Percentiles rank a stretch among this genome's conserved stretches.
These are phyloP conservation scores for Lichtheimia ornata DNA, from an alignment of 371 early-diverging fungal species.

Conservation along the genomic window DNA sequence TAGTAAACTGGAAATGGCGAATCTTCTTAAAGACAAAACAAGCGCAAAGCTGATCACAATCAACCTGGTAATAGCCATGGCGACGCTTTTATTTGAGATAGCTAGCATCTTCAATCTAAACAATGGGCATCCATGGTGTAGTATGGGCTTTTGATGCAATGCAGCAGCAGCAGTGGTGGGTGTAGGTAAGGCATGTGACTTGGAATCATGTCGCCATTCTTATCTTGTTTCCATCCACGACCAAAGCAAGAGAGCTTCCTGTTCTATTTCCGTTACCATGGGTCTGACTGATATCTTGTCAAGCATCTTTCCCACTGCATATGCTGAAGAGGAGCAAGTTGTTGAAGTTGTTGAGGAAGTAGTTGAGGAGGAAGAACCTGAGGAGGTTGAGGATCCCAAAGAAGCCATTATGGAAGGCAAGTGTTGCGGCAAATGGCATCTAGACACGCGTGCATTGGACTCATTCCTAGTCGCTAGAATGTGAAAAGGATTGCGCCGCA, in stretches of 20 bases:
- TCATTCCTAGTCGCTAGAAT: conserved; percentile 26
- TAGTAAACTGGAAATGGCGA: too few species aligned
- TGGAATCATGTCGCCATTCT: too few species aligned
- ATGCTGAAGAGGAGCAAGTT: conserved; percentile 35
- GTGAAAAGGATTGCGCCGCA: conserved; percentile 45
- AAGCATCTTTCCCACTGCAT: conserved; percentile 51
- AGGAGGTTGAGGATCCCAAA: conserved; percentile 45
- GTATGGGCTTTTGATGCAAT: too few species aligned
- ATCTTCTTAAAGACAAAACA: too few species aligned
- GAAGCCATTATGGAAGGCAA: conserved; percentile 51
- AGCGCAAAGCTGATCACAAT: too few species aligned
- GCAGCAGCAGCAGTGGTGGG: too few species aligned
- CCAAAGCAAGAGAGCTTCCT: neutral
- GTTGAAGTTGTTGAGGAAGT: conserved; percentile 31
- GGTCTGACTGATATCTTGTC: conserved; percentile 54
- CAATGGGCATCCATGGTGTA: too few species aligned
- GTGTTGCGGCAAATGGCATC: neutral
- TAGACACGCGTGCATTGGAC: neutral
- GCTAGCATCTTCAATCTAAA: too few species aligned
- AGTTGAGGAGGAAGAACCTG: conserved; percentile 18
- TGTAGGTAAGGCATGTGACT: too few species aligned
- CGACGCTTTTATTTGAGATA: too few species aligned
- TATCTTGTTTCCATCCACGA: neutral
- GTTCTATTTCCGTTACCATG: conserved; percentile 28
- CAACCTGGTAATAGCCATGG: too few species aligned